phyloP scores from a whole-genome alignment of 441 rosid species.

The Capsella rubella region DNA sequence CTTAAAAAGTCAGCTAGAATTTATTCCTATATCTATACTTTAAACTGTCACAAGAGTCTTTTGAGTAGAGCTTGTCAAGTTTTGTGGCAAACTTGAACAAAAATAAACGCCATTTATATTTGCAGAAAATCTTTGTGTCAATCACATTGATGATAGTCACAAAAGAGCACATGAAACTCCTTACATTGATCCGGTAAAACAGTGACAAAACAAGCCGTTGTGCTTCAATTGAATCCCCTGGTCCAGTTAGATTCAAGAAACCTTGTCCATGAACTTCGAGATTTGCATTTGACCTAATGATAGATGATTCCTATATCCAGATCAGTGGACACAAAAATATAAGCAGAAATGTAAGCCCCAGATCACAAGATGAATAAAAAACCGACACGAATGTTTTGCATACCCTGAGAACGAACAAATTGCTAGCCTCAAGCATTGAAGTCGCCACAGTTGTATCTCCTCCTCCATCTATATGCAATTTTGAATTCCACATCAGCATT shows the following conservation, averaged over 20 bases:
- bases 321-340: slow-evolving; percentile 23
- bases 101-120: slow-evolving; percentile 11
- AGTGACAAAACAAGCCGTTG: slow-evolving; percentile 90
- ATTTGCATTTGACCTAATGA: slow-evolving; percentile 93
- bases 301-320: slow-evolving; percentile 77
- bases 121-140: slow-evolving; percentile 13
- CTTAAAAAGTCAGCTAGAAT: slow-evolving; percentile 5
- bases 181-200: slow-evolving; percentile 89
- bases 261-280: slow-evolving; percentile 98
- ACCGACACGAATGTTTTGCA: background rate
- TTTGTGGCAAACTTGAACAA: slow-evolving; percentile 7
- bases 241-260: slow-evolving; percentile 87
- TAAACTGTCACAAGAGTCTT: slow-evolving; percentile 16
- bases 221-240: slow-evolving; percentile 91
- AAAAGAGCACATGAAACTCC: slow-evolving; percentile 42
- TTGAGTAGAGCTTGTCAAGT: slow-evolving; percentile 19
- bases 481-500: slow-evolving; percentile 96
- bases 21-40: background rate
- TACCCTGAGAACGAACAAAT: slow-evolving; percentile 95
- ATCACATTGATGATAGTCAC: slow-evolving; percentile 19
- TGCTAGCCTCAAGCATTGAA: slow-evolving; percentile 93
- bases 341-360: slow-evolving; percentile 20
- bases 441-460: slow-evolving; percentile 82
- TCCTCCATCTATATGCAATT: slow-evolving; percentile 88
- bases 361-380: slow-evolving; percentile 21